Base-by-base conservation (phyloP, 176 grass and related monocot genomes). In the Tillandsia leiboldiana region DNA sequence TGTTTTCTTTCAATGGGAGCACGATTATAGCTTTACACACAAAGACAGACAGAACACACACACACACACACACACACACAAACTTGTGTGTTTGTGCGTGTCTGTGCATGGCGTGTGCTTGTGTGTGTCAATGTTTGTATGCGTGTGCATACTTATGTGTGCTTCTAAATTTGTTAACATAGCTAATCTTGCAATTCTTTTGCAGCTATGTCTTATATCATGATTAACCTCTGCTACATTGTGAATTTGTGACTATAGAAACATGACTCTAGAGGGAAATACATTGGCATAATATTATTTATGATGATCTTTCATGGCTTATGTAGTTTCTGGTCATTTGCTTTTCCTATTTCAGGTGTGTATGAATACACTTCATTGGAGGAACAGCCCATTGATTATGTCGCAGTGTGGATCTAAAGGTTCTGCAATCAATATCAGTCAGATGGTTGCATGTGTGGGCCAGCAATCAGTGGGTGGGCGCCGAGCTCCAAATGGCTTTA, bases 401-500 rank as follows among this genome's bases (percentile, higher is more conserved):
- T 91, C 92, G 64, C 88, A 96, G 42, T 96, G 92, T 84, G 92
- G 92, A 73, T 91, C 92, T 64, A 96, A 96, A 80, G 92, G 92
- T 92, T 96, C 92, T 84, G 78, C 83, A 70, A 91, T 91, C 75
- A 96, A 96, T 75, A 96, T 96, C 26, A 92, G 92, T 83, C 92
- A 92, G 81, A 96, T 96, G 92, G 81, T 96, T 87, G 83, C 86
- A 9, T 96, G 92, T 87, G 92, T 96, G 67, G 92, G 92, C 15
- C 92, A 96, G 70, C 92, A 96, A 84, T 91, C 92, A 73, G 92
- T 96, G 84, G 92, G 92, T 67, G 92, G 92, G 22, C 81, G 80
- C 42, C 88, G 92, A 74, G 88, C 92, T 72, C 92, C 92, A 51
- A 84, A 96, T 71, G 88, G 88, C 14, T 96, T 96, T 77, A 89